phyloP scores from a whole-genome alignment of 768 basidiomycete genomes.

The Mrakia hoshinonis region DNA sequence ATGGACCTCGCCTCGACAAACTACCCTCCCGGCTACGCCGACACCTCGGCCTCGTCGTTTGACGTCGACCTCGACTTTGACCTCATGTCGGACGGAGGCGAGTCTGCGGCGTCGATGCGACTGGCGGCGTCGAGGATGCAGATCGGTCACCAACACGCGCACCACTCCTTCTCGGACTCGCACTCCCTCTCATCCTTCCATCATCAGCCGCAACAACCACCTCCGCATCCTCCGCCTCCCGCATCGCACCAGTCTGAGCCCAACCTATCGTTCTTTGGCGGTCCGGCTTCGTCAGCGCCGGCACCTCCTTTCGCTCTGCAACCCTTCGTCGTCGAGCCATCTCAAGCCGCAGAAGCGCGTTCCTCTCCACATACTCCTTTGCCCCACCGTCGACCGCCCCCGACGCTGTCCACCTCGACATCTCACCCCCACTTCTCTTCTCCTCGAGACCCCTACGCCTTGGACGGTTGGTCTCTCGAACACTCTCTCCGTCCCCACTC shows the following conservation, averaged over 20 bases:
- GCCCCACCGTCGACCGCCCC: not conserved
- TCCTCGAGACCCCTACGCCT: not conserved
- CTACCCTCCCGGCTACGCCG: not conserved
- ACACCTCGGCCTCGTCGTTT: slow-evolving; percentile 10
- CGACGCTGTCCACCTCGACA: not conserved
- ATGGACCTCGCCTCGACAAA: not conserved
- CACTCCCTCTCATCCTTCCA: slow-evolving; percentile 2
- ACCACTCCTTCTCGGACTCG: not conserved
- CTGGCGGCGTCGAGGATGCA: slow-evolving; percentile 9
- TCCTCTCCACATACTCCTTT: not conserved
- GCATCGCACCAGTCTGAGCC: slow-evolving; percentile 6
- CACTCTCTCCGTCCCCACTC: not conserved
- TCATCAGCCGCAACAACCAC: not conserved
- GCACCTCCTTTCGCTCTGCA: not conserved
- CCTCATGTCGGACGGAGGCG: slow-evolving; percentile 10
- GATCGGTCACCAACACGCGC: not conserved
- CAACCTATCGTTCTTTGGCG: not conserved
- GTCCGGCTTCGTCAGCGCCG: not conserved
- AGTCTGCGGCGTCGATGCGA: not conserved
- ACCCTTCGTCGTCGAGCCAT: not conserved
- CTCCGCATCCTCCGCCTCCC: not conserved
- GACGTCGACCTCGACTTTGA: slow-evolving; percentile 2
- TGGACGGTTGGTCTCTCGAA: not conserved
- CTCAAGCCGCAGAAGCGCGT: not conserved
- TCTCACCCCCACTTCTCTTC: not conserved